A percentile compares a stretch with the other conserved stretches of the same genome.
Evolutionary conservation across 2,329 filamentous ascomycete species (phyloP).

Genomic region (Exophiala viscosa): DNA sequence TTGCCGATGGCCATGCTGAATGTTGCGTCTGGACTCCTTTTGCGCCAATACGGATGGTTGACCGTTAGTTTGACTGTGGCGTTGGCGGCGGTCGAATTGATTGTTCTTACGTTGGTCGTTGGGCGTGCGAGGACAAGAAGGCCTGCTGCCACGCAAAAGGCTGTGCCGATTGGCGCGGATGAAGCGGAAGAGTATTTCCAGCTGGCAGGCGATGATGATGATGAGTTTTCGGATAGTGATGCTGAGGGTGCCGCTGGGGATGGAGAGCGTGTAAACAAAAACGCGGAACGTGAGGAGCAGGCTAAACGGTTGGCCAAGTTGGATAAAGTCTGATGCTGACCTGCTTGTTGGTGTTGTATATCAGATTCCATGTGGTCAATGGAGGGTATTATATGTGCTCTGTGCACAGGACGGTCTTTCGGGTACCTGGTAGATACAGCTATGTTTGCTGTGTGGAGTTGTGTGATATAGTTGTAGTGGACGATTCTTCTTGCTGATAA

Average conservation of each 20-base stretch:
- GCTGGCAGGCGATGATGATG: constrained; percentile 26
- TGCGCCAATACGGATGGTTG: constrained; percentile 28
- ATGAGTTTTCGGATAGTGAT: constrained; percentile 19
- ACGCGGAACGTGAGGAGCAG: constrained; percentile 22
- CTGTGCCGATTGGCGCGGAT: constrained; percentile 12
- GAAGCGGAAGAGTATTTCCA: constrained; percentile 31
- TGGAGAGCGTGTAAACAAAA: constrained; percentile 13
- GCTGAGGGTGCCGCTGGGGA: constrained; percentile 14
- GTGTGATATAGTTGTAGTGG: too few relatives aligned
- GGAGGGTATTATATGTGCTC: neutral
- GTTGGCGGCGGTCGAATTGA: constrained; percentile 22
- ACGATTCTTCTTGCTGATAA: too few relatives aligned
- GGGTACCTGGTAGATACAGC: too few relatives aligned
- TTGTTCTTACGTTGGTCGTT: constrained; percentile 20
- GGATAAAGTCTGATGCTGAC: constrained; percentile 20
- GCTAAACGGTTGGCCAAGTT: constrained; percentile 22
- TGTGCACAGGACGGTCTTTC: neutral
- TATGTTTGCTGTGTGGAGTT: too few relatives aligned
- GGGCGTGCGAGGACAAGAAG: constrained; percentile 12
- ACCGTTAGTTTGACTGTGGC: constrained; percentile 21
- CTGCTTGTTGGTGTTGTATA: neutral
- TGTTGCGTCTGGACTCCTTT: constrained; percentile 22
- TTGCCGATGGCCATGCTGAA: constrained; percentile 30
- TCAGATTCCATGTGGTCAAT: neutral
- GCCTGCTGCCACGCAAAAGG: constrained; percentile 11